Evolutionary conservation across 2,329 filamentous ascomycete species (phyloP).

Genomic region (Colletotrichum spinosum): DNA sequence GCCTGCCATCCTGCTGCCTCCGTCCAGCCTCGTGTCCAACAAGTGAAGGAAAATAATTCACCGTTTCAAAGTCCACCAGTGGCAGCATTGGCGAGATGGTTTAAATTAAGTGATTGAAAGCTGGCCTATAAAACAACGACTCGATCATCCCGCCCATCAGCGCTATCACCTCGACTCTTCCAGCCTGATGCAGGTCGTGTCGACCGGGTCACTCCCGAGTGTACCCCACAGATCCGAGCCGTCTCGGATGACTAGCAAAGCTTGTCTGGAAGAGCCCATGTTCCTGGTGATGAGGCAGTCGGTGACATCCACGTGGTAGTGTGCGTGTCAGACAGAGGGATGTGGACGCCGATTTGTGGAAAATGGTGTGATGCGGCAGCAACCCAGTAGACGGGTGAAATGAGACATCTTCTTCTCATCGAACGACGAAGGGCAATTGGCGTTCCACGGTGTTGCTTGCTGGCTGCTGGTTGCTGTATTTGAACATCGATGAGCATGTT

Average conservation of each 20-base stretch:
- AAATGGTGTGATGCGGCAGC: conserved; percentile 7
- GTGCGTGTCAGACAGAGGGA: background rate
- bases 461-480: too few species aligned
- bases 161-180: background rate
- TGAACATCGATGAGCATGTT: too few species aligned
- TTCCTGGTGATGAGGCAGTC: background rate
- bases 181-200: conserved; percentile 1
- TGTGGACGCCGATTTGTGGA: conserved; percentile 25
- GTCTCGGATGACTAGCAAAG: background rate
- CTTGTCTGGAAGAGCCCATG: background rate
- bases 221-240: conserved; percentile 25
- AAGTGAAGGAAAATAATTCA: conserved; percentile 15
- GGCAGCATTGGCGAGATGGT: too few species aligned
- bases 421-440: background rate
- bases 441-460: too few species aligned
- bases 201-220: background rate
- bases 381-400: background rate
- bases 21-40: conserved; percentile 2
- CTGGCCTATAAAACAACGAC: background rate
- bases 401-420: background rate
- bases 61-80: conserved; percentile 24
- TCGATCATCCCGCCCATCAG: background rate
- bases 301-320: conserved; percentile 7
- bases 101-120: background rate
- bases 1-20: background rate